Percentiles rank a stretch among this genome's conserved stretches.
These are phyloP conservation scores for cucumber (Cucumis sativus) DNA, from an alignment of 306 rosid genomes.

Conservation along the genomic window DNA sequence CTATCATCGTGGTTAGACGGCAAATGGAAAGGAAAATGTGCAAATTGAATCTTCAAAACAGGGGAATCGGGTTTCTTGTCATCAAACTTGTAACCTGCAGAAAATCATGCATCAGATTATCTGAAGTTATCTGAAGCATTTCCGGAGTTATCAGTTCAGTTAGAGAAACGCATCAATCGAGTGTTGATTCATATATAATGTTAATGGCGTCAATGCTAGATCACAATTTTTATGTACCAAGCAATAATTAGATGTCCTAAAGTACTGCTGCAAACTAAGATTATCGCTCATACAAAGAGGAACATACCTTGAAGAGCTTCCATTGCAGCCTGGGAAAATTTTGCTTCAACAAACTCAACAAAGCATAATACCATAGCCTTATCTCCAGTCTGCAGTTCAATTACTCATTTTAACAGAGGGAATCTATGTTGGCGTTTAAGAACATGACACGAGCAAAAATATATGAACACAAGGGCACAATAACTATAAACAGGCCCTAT, in stretches of 20 bases:
- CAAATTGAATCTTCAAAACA: constrained; percentile 51
- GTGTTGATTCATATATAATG: not conserved
- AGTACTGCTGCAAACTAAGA: not conserved
- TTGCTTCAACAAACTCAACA: constrained; percentile 53
- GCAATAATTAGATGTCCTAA: not conserved
- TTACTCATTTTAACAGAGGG: constrained; percentile 11
- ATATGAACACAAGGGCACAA: not conserved
- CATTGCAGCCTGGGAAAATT: constrained; percentile 57
- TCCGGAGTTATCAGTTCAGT: not conserved
- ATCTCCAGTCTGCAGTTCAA: constrained; percentile 56
- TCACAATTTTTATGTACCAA: not conserved
- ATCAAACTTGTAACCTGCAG: constrained; percentile 73
- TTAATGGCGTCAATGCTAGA: not conserved
- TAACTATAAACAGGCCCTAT: not conserved
- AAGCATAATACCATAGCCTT: constrained; percentile 59
- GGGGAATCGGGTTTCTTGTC: constrained; percentile 48
- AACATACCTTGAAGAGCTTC: constrained; percentile 49
- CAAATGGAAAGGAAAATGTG: constrained; percentile 67
- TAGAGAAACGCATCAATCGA: not conserved
- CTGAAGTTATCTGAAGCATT: not conserved
- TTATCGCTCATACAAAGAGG: not conserved
- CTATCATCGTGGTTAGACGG: constrained; percentile 30
- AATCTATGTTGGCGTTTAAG: constrained; percentile 5
- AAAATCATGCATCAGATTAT: constrained; percentile 9
- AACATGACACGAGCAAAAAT: not conserved